These are phyloP conservation scores for Russula griseocarnosa DNA, from an alignment of 768 basidiomycete genomes.

Conservation along the genomic window DNA sequence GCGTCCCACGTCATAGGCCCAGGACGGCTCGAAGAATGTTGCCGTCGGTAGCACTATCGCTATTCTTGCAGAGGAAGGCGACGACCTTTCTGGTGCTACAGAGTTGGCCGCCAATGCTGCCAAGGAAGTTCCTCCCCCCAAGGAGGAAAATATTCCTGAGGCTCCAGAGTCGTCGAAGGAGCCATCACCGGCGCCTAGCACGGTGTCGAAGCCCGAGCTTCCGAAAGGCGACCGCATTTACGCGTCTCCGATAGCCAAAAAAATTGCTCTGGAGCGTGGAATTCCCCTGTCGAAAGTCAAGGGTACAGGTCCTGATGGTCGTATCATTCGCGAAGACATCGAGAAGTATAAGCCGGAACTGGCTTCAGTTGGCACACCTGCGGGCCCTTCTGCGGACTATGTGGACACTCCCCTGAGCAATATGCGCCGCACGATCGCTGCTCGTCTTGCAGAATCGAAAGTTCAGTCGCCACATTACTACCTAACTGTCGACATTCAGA, in stretches of 20 bases:
- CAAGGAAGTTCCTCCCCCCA: constrained; percentile 40
- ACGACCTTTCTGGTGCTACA: constrained; percentile 81
- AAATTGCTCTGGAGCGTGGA: constrained; percentile 91
- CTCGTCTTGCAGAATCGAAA: constrained; percentile 88
- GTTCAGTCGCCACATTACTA: constrained; percentile 97
- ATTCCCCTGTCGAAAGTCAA: constrained; percentile 87
- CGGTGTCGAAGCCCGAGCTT: constrained; percentile 52
- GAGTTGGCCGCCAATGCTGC: constrained; percentile 64
- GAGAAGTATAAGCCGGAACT: constrained; percentile 75
- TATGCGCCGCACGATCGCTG: constrained; percentile 92
- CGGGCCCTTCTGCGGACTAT: constrained; percentile 60
- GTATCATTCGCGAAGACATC: constrained; percentile 92
- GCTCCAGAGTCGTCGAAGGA: constrained; percentile 39
- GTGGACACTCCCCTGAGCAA: constrained; percentile 85
- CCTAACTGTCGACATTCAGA: constrained; percentile 88
- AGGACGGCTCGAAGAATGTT: constrained; percentile 84
- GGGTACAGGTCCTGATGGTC: constrained; percentile 89
- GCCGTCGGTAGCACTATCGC: constrained; percentile 86
- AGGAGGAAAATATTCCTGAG: constrained; percentile 41
- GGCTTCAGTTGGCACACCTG: constrained; percentile 43
- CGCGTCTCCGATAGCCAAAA: constrained; percentile 93
- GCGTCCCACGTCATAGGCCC: constrained; percentile 45
- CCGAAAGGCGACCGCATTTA: constrained; percentile 79
- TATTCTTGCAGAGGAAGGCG: constrained; percentile 90
- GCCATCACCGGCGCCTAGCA: constrained; percentile 34